Conservation (phyloP, 2,329 filamentous ascomycete genomes). For the Trichophyton simii region DNA sequence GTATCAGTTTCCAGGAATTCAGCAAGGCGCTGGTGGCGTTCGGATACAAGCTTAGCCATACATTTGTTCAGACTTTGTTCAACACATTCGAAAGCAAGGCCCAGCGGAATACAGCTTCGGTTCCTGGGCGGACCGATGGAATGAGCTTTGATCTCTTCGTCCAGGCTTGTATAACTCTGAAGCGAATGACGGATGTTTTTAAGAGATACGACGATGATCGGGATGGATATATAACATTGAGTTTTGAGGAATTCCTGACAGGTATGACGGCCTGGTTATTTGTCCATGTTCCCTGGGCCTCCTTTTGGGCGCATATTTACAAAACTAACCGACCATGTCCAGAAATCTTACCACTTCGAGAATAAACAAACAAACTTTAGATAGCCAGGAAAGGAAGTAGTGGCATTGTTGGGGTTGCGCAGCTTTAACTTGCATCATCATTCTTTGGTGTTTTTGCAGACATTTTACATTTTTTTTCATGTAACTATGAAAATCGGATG, state of each 20-base stretch:
- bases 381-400: neutral
- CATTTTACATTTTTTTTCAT: too few relatives aligned
- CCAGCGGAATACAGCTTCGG: conserved; percentile 29
- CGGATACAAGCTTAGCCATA: conserved; percentile 74
- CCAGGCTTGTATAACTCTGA: conserved; percentile 89
- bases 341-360: conserved; percentile 11
- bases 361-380: conserved; percentile 3
- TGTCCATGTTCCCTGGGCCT: too few relatives aligned
- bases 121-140: conserved; percentile 40
- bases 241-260: conserved; percentile 68
- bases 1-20: conserved; percentile 78
- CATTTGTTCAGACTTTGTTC: conserved; percentile 78
- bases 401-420: neutral
- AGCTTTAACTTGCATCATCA: neutral
- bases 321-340: neutral
- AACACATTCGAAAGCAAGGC: conserved; percentile 63
- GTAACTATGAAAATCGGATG: too few relatives aligned
- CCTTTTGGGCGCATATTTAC: neutral
- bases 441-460: neutral
- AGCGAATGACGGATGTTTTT: conserved; percentile 98
- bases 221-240: conserved; percentile 79
- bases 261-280: conserved; percentile 24
- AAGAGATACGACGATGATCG: conserved; percentile 97
- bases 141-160: conserved; percentile 96
- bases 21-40: conserved; percentile 82